Conservation (phyloP, 2,329 filamentous ascomycete genomes). For the Cladosporium austrohemisphaericum region DNA sequence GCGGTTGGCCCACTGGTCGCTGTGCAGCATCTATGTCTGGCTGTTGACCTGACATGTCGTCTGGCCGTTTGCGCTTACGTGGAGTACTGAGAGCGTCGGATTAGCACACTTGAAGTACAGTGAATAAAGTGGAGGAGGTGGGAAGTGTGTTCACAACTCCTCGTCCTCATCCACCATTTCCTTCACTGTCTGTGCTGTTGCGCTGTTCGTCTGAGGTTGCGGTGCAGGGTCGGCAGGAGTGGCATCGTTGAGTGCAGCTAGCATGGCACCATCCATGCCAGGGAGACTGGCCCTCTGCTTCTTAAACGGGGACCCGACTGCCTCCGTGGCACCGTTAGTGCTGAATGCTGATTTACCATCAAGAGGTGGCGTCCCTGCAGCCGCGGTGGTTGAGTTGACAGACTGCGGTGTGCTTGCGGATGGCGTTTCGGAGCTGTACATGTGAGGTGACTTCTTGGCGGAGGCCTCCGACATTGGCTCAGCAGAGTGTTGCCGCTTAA, state of each 20-base stretch:
- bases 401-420: conserved; percentile 41
- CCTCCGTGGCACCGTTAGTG: conserved; percentile 42
- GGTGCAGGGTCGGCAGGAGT: conserved; percentile 22
- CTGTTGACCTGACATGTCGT: background rate
- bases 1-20: too few relatives aligned
- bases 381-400: conserved; percentile 29
- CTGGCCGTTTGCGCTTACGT: background rate
- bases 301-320: conserved; percentile 69
- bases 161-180: conserved; percentile 41
- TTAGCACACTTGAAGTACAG: background rate
- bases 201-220: conserved; percentile 18
- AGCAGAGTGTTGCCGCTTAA: conserved; percentile 75
- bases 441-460: conserved; percentile 42
- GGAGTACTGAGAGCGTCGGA: background rate
- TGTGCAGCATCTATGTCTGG: too few relatives aligned
- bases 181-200: conserved; percentile 17
- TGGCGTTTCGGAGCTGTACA: conserved; percentile 35
- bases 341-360: conserved; percentile 23
- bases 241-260: conserved; percentile 16
- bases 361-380: conserved; percentile 31
- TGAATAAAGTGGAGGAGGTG: background rate
- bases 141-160: conserved; percentile 37
- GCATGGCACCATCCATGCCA: conserved; percentile 28
- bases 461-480: conserved; percentile 55
- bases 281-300: conserved; percentile 64